Evolutionary conservation across 345 rosid species (phyloP), one percentile per base, ranked within the genome.

Genomic region (Populus davidiana): DNA sequence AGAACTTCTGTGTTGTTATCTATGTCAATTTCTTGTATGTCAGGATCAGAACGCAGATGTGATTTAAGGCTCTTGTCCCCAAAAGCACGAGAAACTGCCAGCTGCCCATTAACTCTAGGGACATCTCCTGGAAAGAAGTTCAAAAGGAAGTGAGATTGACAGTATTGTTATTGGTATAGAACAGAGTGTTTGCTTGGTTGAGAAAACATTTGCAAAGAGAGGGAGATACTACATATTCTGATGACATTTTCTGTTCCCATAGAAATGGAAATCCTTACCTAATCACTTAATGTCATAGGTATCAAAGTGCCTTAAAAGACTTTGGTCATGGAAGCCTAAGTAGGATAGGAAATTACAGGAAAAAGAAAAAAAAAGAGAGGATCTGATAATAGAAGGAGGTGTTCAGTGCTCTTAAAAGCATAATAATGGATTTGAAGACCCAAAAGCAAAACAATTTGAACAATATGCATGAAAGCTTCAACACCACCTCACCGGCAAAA

Each of bases 81-180:
- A 78, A 90, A 91, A 43, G 89, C 91, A 75, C 96, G 92, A 69
- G 96, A 90, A 43, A 91, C 93, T 29, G 96, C 96, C 74, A 91
- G 83, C 81, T 90, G 90, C 49, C 96, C 96, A 3, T 91, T 90
- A 59, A 91, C 96, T 79, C 93, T 83, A 35, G 96, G 90, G 76
- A 90, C 97, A 83, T 92, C 94, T 75, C 97, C 97, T 92, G 81
- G 66, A 33, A 68, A 79, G 39, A 41, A 44, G 41, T 69, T 76
- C 72, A 47, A 65, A 79, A 35, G 49, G 29, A 67, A 71, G 29
- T 7, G 7, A 67, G 70, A 67, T 18, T 1, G 5, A 59, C 29
- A 59, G 29, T 23, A 23, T 11, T 59, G 64, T 59, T 43, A 21
- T 56, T 56, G 14, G 4, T 56, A 56, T 21, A 56, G 27, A 56